Conservation (phyloP, 2,329 filamentous ascomycete species). For the Rasamsonia emersonii region DNA sequence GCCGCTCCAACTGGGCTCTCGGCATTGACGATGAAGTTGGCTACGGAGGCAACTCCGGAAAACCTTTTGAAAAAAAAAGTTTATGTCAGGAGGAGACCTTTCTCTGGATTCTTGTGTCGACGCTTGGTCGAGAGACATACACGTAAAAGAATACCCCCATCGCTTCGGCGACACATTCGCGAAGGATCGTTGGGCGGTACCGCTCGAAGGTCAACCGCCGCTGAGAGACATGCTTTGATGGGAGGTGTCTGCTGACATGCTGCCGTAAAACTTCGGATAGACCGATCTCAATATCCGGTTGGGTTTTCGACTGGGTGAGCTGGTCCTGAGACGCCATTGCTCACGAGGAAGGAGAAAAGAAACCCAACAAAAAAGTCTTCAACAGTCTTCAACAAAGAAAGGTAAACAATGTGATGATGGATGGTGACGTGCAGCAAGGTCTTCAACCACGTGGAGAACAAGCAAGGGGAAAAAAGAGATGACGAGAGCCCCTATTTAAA, state of each 20-base stretch:
- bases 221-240: constrained; percentile 44
- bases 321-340: no score
- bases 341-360: no score
- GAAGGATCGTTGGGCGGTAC: constrained; percentile 43
- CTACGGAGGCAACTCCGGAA: constrained; percentile 46
- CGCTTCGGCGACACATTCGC: constrained; percentile 49
- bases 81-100: neutral
- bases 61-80: constrained; percentile 18
- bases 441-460: no score
- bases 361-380: no score
- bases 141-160: constrained; percentile 52
- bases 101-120: no score
- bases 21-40: constrained; percentile 42
- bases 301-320: no score
- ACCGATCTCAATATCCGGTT: constrained; percentile 41
- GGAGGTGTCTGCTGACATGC: constrained; percentile 42
- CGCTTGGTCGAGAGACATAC: no score
- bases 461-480: no score
- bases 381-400: no score
- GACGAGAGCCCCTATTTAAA: no score
- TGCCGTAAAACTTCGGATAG: constrained; percentile 46
- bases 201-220: constrained; percentile 49
- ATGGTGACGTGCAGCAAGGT: no score
- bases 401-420: no score
- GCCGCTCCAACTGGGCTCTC: constrained; percentile 23